A percentile compares a stretch with the other conserved stretches of the same genome.
These are phyloP conservation scores for Fusarium protoensiforme DNA, from an alignment of 2,329 filamentous ascomycete species.

Conservation along the genomic window DNA sequence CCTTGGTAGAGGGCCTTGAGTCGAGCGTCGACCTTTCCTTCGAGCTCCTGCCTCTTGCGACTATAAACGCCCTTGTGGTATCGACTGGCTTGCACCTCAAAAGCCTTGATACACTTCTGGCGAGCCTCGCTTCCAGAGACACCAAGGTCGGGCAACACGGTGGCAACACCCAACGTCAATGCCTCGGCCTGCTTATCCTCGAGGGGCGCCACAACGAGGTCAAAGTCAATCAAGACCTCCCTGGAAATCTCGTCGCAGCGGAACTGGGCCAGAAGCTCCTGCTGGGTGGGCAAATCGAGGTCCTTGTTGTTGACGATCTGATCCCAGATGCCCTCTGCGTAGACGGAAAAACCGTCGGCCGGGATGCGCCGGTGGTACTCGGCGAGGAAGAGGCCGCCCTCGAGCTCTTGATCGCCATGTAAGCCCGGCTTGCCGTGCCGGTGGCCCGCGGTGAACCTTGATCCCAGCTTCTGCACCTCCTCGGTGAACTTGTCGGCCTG, in stretches of 20 bases:
- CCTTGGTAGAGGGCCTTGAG: constrained; percentile 88
- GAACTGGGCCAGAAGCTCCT: constrained; percentile 96
- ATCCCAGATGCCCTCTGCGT: constrained; percentile 95
- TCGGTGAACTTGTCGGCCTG: constrained; percentile 90
- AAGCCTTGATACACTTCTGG: constrained; percentile 79
- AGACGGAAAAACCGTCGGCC: constrained; percentile 94
- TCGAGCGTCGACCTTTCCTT: constrained; percentile 86
- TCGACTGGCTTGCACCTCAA: constrained; percentile 88
- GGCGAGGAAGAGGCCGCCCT: constrained; percentile 86
- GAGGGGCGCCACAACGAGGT: constrained; percentile 81
- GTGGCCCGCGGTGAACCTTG: constrained; percentile 84
- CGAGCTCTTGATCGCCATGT: constrained; percentile 75
- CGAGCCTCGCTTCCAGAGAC: constrained; percentile 77
- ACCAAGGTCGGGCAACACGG: constrained; percentile 81
- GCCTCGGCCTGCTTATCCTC: constrained; percentile 87
- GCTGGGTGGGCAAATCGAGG: constrained; percentile 93
- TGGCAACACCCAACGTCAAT: constrained; percentile 75
- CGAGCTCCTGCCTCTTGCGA: constrained; percentile 85
- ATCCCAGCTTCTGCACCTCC: constrained; percentile 83
- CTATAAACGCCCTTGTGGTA: constrained; percentile 97
- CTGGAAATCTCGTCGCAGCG: constrained; percentile 96
- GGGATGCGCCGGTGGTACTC: constrained; percentile 97
- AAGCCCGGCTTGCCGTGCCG: constrained; percentile 73
- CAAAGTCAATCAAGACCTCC: constrained; percentile 87
- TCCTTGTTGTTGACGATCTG: constrained; percentile 99